Percentiles rank a stretch among this genome's conserved stretches.
These are phyloP conservation scores for Saksenaea vasiformis DNA, from an alignment of 371 early-diverging fungal genomes.

Conservation along the genomic window DNA sequence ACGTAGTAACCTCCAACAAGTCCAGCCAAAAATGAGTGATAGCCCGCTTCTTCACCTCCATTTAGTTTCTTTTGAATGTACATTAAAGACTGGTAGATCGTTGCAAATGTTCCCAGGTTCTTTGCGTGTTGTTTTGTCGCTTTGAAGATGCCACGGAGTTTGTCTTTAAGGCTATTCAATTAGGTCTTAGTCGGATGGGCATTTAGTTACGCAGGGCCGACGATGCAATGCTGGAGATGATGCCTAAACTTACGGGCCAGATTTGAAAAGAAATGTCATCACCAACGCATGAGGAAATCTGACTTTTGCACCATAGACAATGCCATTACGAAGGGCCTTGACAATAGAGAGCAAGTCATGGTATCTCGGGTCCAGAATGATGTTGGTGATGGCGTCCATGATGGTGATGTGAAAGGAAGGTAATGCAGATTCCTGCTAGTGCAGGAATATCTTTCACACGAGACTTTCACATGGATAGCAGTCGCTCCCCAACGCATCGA, in stretches of 20 bases:
- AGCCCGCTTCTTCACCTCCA: constrained; percentile 72
- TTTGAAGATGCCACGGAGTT: constrained; percentile 73
- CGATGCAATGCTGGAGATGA: background rate
- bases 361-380: constrained; percentile 70
- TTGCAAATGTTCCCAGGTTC: constrained; percentile 91
- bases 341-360: constrained; percentile 85
- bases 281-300: constrained; percentile 97
- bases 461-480: constrained; percentile 1
- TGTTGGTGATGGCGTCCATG: constrained; percentile 52
- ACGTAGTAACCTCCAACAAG: constrained; percentile 94
- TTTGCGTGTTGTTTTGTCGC: constrained; percentile 90
- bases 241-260: constrained; percentile 70
- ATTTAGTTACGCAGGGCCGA: background rate
- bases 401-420: constrained; percentile 7
- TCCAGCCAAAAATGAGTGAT: constrained; percentile 91
- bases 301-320: constrained; percentile 96
- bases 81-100: constrained; percentile 92
- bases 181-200: background rate
- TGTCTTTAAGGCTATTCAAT: constrained; percentile 36
- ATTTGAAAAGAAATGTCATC: constrained; percentile 94
- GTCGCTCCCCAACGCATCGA: constrained; percentile 4
- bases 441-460: background rate
- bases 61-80: constrained; percentile 67
- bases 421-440: constrained; percentile 2
- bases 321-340: constrained; percentile 95